Base-by-base conservation (phyloP, 1,284 basidiomycete genomes). In the Athelia psychrophila region DNA sequence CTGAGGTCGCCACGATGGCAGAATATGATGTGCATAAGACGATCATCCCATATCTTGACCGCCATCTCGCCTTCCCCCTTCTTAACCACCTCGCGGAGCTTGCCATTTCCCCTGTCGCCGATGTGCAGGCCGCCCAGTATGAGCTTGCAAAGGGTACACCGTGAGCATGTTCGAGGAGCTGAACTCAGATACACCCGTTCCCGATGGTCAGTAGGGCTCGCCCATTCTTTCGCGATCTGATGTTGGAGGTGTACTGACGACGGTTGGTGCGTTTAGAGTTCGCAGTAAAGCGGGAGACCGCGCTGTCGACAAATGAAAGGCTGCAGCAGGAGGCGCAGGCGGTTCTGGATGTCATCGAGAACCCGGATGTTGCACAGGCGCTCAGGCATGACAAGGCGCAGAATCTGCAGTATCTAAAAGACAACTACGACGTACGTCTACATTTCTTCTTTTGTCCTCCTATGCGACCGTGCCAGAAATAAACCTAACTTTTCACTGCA, bases 301-400 rank as follows among this genome's bases (percentile, higher is more conserved):
- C 91, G 2, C 85, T 95, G 32, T 85, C 85, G 44, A 91, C 87
- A 47, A 90, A 95, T 63, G 89, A 95, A 64, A 77, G 81, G 51
- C 78, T 98, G 35, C 86, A 93, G 64, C 84, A 89, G 57, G 92
- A 96, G 65, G 95, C 95, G 0, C 92, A 95, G 66, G 88, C 88
- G 18, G 95, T 98, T 33, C 78, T 98, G 58, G 90, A 95, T 66
- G 95, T 98, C 54, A 98, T 99, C 64, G 91, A 96, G 71, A 95
- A 96, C 63, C 95, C 95, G 2, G 93, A 95, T 58, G 95, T 98
- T 32, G 95, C 88, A 59, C 85, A 97, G 71, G 83, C 89, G 1
- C 72, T 93, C 47, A 80, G 91, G 48, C 95, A 97, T 72, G 97
- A 99, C 74, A 98, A 98, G 77, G 91, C 92, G 62, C 95, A 96